Evolutionary conservation across 1,139 yeast genomes (phyloP).

Genomic region (Meyerozyma sp.): DNA sequence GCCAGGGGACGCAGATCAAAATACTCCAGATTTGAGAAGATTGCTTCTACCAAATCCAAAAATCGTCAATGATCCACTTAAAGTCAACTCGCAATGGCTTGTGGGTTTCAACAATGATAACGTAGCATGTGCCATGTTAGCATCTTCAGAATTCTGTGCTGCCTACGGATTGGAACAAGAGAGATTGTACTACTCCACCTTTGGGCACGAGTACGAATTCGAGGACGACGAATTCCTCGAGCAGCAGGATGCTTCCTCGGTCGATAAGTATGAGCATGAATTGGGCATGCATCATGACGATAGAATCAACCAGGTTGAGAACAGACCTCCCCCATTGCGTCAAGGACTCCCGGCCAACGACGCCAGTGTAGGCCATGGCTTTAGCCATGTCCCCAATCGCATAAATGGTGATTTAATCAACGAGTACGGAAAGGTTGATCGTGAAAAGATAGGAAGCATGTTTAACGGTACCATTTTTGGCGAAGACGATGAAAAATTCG

Average conservation of each 20-base stretch:
- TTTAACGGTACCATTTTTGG: not conserved
- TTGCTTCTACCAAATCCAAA: conserved; percentile 13
- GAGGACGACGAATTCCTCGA: conserved; percentile 1
- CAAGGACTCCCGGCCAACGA: not conserved
- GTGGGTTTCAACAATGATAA: conserved; percentile 25
- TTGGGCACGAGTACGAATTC: not conserved
- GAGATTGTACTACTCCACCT: not conserved
- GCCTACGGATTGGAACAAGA: conserved; percentile 15
- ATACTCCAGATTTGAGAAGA: not conserved
- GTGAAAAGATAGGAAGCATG: not conserved
- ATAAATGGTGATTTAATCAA: not conserved
- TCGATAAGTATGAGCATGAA: not conserved
- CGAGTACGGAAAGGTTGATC: not conserved
- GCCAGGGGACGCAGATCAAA: conserved; percentile 2
- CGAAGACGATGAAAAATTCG: not conserved
- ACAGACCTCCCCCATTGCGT: not conserved
- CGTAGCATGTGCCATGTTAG: conserved; percentile 25
- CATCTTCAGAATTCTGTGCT: conserved; percentile 21
- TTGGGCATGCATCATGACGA: conserved; percentile 1
- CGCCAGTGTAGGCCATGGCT: not conserved
- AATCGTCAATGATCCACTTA: conserved; percentile 3
- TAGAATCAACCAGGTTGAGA: not conserved
- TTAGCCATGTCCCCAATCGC: not conserved
- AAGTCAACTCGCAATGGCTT: conserved; percentile 4
- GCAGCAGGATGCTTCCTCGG: not conserved